phyloP scores from a whole-genome alignment of 2,329 filamentous ascomycete species.

The Juglanconis oblonga region DNA sequence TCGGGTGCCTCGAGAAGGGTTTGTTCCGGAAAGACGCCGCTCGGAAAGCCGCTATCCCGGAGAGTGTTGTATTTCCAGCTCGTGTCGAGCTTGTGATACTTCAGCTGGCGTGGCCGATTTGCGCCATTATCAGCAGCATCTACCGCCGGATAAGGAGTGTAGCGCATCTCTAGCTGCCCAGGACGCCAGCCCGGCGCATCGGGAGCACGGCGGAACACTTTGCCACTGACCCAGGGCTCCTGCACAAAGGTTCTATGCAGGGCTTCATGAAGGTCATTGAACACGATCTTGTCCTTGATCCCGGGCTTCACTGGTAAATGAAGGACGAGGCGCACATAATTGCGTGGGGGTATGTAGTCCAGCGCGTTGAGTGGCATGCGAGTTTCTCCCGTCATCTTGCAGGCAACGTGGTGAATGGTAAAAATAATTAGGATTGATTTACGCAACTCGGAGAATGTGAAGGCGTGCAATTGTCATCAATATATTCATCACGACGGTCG shows the following conservation, averaged over 20 bases:
- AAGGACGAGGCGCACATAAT: background rate
- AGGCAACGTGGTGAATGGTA: too few species aligned
- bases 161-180: background rate
- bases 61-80: background rate
- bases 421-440: too few species aligned
- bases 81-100: background rate
- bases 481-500: too few species aligned
- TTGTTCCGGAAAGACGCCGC: background rate
- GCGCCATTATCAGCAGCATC: too few species aligned
- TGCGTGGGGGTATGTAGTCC: background rate
- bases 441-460: too few species aligned
- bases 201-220: background rate
- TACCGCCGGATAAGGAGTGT: constrained; percentile 1
- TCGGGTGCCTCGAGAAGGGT: background rate
- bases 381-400: background rate
- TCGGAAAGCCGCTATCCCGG: background rate
- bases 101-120: background rate
- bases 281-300: background rate
- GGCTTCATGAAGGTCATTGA: background rate
- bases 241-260: background rate
- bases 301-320: background rate
- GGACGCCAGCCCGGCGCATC: background rate
- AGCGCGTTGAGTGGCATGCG: background rate
- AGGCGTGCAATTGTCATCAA: too few species aligned
- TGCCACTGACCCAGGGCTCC: background rate